phyloP scores from a whole-genome alignment of 768 basidiomycete genomes.

The Clitopilus passeckerianus region DNA sequence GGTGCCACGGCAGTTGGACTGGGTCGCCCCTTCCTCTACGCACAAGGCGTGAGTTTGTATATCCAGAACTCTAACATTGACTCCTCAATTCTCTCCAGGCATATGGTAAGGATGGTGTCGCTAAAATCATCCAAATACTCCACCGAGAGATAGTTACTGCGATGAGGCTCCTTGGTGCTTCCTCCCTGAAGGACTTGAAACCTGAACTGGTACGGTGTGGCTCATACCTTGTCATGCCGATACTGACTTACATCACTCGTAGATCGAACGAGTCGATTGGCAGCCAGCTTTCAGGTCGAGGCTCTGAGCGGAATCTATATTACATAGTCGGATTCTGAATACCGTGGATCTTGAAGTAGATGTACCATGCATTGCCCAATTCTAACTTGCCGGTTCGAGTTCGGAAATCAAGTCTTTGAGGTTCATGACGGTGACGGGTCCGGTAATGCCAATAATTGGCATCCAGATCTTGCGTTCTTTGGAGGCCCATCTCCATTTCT shows the following conservation, averaged over 20 bases:
- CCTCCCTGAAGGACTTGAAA: constrained; percentile 55
- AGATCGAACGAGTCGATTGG: constrained; percentile 71
- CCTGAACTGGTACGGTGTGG: constrained; percentile 63
- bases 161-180: constrained; percentile 75
- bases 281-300: constrained; percentile 36
- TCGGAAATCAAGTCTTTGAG: constrained; percentile 34
- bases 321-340: neutral
- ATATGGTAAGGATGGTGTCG: constrained; percentile 69
- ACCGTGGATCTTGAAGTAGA: neutral
- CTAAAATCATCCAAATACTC: constrained; percentile 61
- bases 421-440: constrained; percentile 30
- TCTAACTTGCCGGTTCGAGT: constrained; percentile 14
- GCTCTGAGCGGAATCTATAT: constrained; percentile 18
- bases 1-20: constrained; percentile 86
- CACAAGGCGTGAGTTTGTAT: constrained; percentile 60
- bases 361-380: neutral
- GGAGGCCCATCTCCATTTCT: constrained; percentile 76
- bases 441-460: constrained; percentile 35
- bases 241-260: neutral
- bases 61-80: neutral
- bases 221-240: neutral
- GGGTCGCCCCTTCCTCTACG: constrained; percentile 83
- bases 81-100: constrained; percentile 38
- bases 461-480: constrained; percentile 48
- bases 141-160: constrained; percentile 72